Conservation (phyloP, 164 flowering plant species). For the Buxus sempervirens region DNA sequence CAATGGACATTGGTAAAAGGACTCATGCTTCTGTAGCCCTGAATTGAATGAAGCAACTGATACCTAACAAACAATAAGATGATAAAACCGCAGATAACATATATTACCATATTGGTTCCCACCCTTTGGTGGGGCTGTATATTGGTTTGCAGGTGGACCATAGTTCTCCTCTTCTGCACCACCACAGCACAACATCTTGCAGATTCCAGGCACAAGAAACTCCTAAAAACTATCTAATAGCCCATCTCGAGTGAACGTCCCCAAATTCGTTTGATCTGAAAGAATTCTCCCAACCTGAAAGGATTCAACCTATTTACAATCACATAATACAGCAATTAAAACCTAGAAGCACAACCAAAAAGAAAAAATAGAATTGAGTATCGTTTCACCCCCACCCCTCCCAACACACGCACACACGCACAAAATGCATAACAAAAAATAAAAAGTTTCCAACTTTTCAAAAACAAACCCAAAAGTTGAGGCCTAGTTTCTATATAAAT, state of each 20-base stretch:
- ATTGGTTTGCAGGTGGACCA: constrained; percentile 50
- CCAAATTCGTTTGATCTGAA: neutral
- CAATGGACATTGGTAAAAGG: no score
- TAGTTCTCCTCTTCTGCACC: constrained; percentile 56
- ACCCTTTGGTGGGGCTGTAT: constrained; percentile 55
- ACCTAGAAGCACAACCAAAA: neutral
- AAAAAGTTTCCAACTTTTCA: no score
- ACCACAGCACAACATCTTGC: constrained; percentile 63
- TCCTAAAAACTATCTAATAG: neutral
- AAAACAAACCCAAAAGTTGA: no score
- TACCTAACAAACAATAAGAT: neutral
- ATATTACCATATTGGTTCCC: constrained; percentile 32
- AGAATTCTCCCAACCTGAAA: neutral
- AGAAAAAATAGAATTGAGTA: no score
- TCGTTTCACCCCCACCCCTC: no score
- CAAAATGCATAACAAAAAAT: no score
- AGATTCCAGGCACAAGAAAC: neutral
- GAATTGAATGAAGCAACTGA: neutral
- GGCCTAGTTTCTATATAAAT: no score
- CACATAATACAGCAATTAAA: neutral
- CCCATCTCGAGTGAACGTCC: neutral
- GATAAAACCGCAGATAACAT: neutral
- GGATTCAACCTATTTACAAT: neutral
- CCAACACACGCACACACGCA: no score
- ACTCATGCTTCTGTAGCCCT: no score